Percentiles rank a stretch among this genome's conserved stretches.
These are phyloP conservation scores for Hippophae gyantsensis DNA, from an alignment of 306 rosid species.

Conservation along the genomic window DNA sequence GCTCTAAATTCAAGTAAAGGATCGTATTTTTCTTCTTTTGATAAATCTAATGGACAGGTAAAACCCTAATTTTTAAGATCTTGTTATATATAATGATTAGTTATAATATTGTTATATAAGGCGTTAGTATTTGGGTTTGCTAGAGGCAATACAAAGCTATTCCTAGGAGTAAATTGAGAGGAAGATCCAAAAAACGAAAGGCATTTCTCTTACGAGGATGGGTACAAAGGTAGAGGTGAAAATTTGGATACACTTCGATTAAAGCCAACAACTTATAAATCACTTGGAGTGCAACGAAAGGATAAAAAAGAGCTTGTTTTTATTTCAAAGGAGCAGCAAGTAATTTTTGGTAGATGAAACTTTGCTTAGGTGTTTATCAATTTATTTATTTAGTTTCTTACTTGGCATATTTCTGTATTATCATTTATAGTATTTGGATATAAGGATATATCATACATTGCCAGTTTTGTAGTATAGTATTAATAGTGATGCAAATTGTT, in stretches of 20 bases:
- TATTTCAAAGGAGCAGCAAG: conserved; percentile 61
- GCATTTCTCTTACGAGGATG: conserved; percentile 11
- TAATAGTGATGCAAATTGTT: no score
- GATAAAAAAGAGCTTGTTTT: conserved; percentile 40
- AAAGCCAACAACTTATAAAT: conserved; percentile 32
- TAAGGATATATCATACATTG: no score
- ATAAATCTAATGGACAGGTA: conserved; percentile 19
- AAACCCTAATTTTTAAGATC: not conserved
- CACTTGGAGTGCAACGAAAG: conserved; percentile 47
- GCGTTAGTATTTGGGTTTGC: not conserved
- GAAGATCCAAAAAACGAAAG: conserved; percentile 36
- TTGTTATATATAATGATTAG: not conserved
- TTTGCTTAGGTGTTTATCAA: not conserved
- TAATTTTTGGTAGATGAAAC: not conserved
- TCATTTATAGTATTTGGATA: no score
- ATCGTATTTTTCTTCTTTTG: conserved; percentile 11
- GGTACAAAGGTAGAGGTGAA: conserved; percentile 21
- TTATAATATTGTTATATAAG: not conserved
- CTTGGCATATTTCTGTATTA: no score
- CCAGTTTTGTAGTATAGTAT: no score
- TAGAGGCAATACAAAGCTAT: conserved; percentile 32
- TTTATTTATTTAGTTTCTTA: no score
- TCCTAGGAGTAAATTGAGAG: conserved; percentile 22
- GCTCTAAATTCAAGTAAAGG: conserved; percentile 20
- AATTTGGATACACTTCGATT: conserved; percentile 19